phyloP scores from a whole-genome alignment of 148 eudicot genomes.

The Spergularia bocconei region DNA sequence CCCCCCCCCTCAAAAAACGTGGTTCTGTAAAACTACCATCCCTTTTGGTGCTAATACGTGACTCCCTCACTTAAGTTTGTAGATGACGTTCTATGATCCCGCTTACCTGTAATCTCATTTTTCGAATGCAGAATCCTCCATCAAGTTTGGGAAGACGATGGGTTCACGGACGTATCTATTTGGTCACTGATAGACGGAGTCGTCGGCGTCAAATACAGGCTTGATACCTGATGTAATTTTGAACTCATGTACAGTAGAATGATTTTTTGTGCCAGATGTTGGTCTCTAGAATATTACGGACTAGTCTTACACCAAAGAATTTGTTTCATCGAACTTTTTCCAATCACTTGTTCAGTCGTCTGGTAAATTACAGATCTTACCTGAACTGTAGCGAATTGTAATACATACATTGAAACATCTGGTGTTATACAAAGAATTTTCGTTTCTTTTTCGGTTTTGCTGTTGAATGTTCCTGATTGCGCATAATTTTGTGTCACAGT shows the following conservation, averaged over 20 bases:
- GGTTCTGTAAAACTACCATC: too few relatives aligned
- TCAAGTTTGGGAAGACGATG: slow-evolving; percentile 59
- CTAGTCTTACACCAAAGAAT: neutral
- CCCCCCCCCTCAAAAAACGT: neutral
- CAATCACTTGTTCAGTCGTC: too few relatives aligned
- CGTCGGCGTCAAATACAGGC: slow-evolving; percentile 39
- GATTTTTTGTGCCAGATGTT: slow-evolving; percentile 7
- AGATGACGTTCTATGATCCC: neutral
- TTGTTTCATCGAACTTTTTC: neutral
- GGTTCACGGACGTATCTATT: slow-evolving; percentile 90
- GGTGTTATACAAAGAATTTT: neutral
- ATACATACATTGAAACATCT: neutral
- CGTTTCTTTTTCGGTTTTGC: too few relatives aligned
- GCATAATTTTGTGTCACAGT: too few relatives aligned
- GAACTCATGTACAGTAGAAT: slow-evolving; percentile 23
- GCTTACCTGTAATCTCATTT: neutral
- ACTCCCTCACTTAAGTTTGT: neutral
- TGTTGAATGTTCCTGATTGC: neutral
- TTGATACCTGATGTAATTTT: slow-evolving; percentile 17
- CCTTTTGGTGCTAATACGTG: too few relatives aligned
- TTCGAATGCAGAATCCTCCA: slow-evolving; percentile 1
- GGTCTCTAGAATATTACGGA: slow-evolving; percentile 7
- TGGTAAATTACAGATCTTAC: neutral
- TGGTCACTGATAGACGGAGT: slow-evolving; percentile 52
- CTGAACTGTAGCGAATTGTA: neutral